Conservation (phyloP, 306 rosid genomes). For the Abrus pulchellus region DNA sequence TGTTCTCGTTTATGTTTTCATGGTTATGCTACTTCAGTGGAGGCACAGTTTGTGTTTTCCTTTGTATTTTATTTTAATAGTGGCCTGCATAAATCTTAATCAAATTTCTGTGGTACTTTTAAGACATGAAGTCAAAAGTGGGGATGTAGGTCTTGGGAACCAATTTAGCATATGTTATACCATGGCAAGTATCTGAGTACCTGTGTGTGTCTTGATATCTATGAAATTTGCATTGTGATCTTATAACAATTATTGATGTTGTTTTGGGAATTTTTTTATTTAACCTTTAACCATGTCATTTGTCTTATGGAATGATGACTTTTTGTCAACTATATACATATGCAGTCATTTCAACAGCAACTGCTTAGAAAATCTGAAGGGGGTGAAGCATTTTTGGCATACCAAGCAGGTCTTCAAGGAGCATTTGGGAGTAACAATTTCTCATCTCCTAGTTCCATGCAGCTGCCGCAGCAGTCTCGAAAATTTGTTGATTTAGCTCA, state of each 20-base stretch:
- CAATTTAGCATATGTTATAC: slow-evolving; percentile 24
- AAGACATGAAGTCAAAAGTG: slow-evolving; percentile 24
- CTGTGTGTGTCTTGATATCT: slow-evolving; percentile 32
- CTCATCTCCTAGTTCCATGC: slow-evolving; percentile 72
- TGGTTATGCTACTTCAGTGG: slow-evolving; percentile 20
- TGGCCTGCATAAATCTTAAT: neutral
- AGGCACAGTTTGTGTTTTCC: slow-evolving; percentile 6
- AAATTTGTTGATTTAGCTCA: slow-evolving; percentile 77
- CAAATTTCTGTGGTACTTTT: slow-evolving; percentile 32
- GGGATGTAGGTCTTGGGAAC: slow-evolving; percentile 29
- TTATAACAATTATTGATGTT: neutral
- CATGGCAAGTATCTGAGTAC: slow-evolving; percentile 23
- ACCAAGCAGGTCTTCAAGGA: slow-evolving; percentile 87
- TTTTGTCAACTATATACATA: slow-evolving; percentile 38
- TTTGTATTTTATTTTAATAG: neutral
- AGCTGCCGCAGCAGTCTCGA: slow-evolving; percentile 80
- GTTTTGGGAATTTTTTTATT: neutral
- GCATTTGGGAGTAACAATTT: slow-evolving; percentile 65
- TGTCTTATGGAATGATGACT: slow-evolving; percentile 34
- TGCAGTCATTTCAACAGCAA: slow-evolving; percentile 86
- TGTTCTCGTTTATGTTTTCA: slow-evolving; percentile 33
- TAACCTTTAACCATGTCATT: slow-evolving; percentile 35
- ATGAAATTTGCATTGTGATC: slow-evolving; percentile 8
- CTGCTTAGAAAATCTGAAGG: slow-evolving; percentile 89
- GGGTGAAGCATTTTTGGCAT: slow-evolving; percentile 76